These are phyloP conservation scores for Nemania diffusa DNA, from an alignment of 2,329 filamentous ascomycete genomes.

Conservation along the genomic window DNA sequence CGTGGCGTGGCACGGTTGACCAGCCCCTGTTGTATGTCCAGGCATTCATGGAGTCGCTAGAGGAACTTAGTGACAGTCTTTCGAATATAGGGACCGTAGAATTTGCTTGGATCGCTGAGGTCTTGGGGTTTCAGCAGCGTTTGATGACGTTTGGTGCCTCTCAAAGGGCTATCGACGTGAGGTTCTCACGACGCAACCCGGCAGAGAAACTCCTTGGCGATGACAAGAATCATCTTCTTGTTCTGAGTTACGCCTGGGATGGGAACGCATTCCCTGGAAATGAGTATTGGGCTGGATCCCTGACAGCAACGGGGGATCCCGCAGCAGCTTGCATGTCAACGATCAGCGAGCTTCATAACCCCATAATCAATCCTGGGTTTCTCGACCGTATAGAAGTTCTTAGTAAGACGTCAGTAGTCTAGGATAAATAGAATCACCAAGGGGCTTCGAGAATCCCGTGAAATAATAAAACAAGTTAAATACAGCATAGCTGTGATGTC, in stretches of 20 bases:
- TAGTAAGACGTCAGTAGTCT: not conserved
- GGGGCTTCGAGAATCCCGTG: too few species aligned
- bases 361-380: slow-evolving; percentile 45
- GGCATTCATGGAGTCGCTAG: slow-evolving; percentile 38
- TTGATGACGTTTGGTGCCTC: slow-evolving; percentile 11
- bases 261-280: slow-evolving; percentile 50
- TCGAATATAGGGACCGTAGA: slow-evolving; percentile 43
- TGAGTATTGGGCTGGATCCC: slow-evolving; percentile 46
- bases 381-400: slow-evolving; percentile 43
- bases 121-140: slow-evolving; percentile 18
- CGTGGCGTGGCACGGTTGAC: slow-evolving; percentile 29
- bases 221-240: slow-evolving; percentile 42
- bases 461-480: too few species aligned
- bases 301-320: slow-evolving; percentile 46
- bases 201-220: slow-evolving; percentile 41
- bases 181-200: slow-evolving; percentile 43
- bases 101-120: slow-evolving; percentile 40
- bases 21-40: slow-evolving; percentile 41
- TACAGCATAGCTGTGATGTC: not conserved
- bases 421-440: not conserved
- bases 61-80: slow-evolving; percentile 24
- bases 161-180: slow-evolving; percentile 33
- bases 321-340: slow-evolving; percentile 51
- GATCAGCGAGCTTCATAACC: slow-evolving; percentile 50
- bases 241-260: slow-evolving; percentile 50